Evolutionary conservation across 371 early-diverging fungal genomes (phyloP).

Genomic region (Mortierella sp.): DNA sequence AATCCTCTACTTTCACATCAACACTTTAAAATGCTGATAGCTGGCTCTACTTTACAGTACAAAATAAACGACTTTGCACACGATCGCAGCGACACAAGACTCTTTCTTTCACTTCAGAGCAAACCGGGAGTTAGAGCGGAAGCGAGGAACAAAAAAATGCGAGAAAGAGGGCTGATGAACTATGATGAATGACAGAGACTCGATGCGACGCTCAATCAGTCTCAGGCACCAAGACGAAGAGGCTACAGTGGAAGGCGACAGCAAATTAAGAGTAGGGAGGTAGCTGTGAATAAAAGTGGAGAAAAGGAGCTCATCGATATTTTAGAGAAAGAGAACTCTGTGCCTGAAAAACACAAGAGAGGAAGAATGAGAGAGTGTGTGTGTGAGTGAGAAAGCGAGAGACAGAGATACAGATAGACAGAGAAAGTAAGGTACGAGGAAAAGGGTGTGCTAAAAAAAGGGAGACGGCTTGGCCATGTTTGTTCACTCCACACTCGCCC

Average conservation of each 20-base stretch:
- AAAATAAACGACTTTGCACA: too few species aligned
- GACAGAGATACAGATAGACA: too few species aligned
- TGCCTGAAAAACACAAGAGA: slow-evolving; percentile 5
- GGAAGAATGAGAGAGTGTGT: too few species aligned
- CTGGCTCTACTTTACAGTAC: too few species aligned
- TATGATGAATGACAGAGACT: background rate
- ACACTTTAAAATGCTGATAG: too few species aligned
- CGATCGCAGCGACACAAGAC: too few species aligned
- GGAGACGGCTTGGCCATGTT: too few species aligned
- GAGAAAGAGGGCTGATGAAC: background rate
- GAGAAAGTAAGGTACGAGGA: background rate
- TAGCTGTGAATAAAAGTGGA: background rate
- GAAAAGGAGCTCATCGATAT: background rate
- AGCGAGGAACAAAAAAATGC: background rate
- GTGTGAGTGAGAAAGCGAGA: too few species aligned
- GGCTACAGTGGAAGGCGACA: background rate
- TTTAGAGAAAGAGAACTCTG: background rate
- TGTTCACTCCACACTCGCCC: background rate
- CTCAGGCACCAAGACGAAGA: background rate
- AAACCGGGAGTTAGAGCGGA: too few species aligned
- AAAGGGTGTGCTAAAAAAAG: background rate
- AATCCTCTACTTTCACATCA: too few species aligned
- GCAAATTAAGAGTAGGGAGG: background rate
- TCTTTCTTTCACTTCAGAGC: too few species aligned
- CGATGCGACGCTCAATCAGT: background rate